These are phyloP conservation scores for Favolaschia claudopus DNA, from an alignment of 768 basidiomycete genomes.

Conservation along the genomic window DNA sequence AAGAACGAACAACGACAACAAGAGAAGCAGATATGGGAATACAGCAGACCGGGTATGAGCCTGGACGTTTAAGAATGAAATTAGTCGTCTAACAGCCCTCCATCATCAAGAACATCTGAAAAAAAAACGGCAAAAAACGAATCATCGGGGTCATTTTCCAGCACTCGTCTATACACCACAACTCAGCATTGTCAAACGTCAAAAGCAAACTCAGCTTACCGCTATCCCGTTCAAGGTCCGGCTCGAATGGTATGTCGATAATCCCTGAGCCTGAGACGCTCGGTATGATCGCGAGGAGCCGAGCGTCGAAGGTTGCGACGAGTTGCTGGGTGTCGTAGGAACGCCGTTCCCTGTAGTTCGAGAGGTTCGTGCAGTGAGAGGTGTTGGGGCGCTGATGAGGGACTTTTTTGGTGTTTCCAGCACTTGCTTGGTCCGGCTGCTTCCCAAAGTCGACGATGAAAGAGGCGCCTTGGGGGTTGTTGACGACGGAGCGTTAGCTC, in stretches of 20 bases:
- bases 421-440: constrained; percentile 60
- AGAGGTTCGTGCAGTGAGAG: constrained; percentile 79
- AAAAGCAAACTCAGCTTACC: constrained; percentile 51
- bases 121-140: constrained; percentile 33
- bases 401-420: constrained; percentile 87
- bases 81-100: constrained; percentile 17
- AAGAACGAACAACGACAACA: constrained; percentile 23
- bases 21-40: constrained; percentile 27
- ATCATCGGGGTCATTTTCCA: constrained; percentile 28
- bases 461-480: constrained; percentile 61
- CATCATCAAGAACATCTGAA: constrained; percentile 29
- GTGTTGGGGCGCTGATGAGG: constrained; percentile 88
- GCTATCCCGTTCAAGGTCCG: constrained; percentile 75
- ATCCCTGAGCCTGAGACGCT: constrained; percentile 70
- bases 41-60: constrained; percentile 27
- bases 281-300: constrained; percentile 73
- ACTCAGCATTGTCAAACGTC: background rate
- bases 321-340: constrained; percentile 65
- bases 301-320: constrained; percentile 60
- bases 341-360: constrained; percentile 59
- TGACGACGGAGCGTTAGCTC: constrained; percentile 52
- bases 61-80: constrained; percentile 23
- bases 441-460: constrained; percentile 64
- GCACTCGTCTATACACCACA: constrained; percentile 19
- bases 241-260: constrained; percentile 79